These are phyloP conservation scores for Jaltomata sinuosa DNA, from an alignment of 257 asterid species.

Conservation along the genomic window DNA sequence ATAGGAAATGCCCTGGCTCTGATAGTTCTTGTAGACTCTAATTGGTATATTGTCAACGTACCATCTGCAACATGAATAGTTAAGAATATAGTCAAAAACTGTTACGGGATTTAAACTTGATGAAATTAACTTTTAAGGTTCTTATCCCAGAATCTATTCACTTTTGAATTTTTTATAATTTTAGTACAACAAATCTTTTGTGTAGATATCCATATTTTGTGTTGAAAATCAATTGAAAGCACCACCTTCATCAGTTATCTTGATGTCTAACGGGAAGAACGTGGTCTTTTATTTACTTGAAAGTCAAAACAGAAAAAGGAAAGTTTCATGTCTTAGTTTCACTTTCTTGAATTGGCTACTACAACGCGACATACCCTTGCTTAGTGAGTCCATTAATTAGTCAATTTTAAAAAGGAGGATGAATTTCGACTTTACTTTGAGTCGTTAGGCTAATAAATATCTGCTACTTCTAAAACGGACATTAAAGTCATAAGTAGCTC, in stretches of 20 bases:
- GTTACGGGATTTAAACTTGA: not conserved
- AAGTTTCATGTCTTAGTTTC: too few relatives aligned
- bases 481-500: not conserved
- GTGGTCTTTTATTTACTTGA: not conserved
- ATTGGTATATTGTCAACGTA: conserved; percentile 54
- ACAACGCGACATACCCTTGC: not conserved
- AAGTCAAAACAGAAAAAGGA: not conserved
- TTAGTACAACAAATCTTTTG: too few relatives aligned
- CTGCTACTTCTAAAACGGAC: not conserved
- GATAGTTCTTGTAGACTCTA: conserved; percentile 51
- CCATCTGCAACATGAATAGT: conserved; percentile 40
- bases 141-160: too few relatives aligned
- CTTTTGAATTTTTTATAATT: too few relatives aligned
- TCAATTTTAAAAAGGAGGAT: not conserved
- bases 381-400: not conserved
- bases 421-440: not conserved
- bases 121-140: not conserved
- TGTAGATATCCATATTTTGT: not conserved
- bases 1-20: conserved; percentile 38
- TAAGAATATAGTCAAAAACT: not conserved
- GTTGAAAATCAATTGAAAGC: not conserved
- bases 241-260: not conserved
- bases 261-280: not conserved
- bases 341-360: not conserved
- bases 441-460: not conserved